Evolutionary conservation across 805 yeast genomes (phyloP).

Genomic region (Candida ponderosae): DNA sequence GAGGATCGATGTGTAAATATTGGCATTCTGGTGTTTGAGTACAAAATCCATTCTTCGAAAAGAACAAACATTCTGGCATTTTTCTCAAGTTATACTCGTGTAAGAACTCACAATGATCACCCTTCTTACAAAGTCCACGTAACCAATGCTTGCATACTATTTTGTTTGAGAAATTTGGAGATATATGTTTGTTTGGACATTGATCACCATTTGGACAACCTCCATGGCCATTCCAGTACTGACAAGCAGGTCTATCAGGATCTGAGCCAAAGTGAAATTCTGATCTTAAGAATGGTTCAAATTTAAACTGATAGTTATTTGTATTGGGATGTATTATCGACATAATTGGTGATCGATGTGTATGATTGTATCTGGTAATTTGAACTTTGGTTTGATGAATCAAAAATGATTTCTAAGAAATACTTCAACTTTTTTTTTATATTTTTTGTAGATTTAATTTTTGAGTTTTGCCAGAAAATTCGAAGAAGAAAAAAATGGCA

Average conservation of each 20-base stretch:
- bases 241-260: slow-evolving; percentile 87
- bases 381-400: too few relatives aligned
- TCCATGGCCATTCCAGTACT: slow-evolving; percentile 53
- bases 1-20: slow-evolving; percentile 87
- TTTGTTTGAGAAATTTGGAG: slow-evolving; percentile 56
- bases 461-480: too few relatives aligned
- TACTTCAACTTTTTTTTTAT: too few relatives aligned
- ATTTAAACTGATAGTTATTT: slow-evolving; percentile 42
- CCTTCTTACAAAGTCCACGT: slow-evolving; percentile 93
- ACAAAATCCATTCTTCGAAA: slow-evolving; percentile 72
- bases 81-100: slow-evolving; percentile 91
- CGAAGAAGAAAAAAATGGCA: too few relatives aligned
- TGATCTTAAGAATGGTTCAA: slow-evolving; percentile 74
- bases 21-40: slow-evolving; percentile 92
- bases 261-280: slow-evolving; percentile 80
- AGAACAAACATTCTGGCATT: slow-evolving; percentile 95
- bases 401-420: too few relatives aligned
- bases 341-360: too few relatives aligned
- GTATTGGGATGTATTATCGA: slow-evolving; percentile 33
- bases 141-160: slow-evolving; percentile 98
- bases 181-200: slow-evolving; percentile 83
- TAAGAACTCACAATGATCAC: slow-evolving; percentile 90
- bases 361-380: too few relatives aligned
- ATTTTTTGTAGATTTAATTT: too few relatives aligned
- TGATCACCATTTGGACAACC: slow-evolving; percentile 82